Evolutionary conservation across 176 grass and related monocot genomes (phyloP).

Genomic region (Themeda triandra): DNA sequence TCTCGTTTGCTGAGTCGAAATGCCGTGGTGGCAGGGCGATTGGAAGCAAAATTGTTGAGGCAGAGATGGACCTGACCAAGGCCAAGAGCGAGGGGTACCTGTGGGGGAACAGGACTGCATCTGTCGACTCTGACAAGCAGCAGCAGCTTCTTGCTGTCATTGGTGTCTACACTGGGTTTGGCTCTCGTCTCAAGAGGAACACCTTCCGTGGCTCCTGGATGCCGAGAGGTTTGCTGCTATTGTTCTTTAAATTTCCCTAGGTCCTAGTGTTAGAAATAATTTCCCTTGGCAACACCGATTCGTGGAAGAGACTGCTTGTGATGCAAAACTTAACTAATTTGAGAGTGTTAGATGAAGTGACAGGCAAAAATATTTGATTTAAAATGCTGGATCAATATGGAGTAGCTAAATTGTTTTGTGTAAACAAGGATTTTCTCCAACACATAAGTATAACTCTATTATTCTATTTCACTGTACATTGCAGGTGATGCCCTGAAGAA

Average conservation of each 20-base stretch:
- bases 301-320: background rate
- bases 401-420: background rate
- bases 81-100: conserved; percentile 91
- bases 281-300: background rate
- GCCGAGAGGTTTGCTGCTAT: conserved; percentile 64
- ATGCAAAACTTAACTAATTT: background rate
- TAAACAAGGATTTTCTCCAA: background rate
- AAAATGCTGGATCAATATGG: background rate
- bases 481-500: conserved; percentile 87
- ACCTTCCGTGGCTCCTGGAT: conserved; percentile 89
- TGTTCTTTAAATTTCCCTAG: background rate
- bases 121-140: conserved; percentile 38
- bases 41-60: conserved; percentile 78
- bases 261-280: background rate
- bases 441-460: too few relatives aligned
- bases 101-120: conserved; percentile 55
- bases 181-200: conserved; percentile 82
- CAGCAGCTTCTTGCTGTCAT: conserved; percentile 74
- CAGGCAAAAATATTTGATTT: background rate
- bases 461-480: conserved; percentile 42
- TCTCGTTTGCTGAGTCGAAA: background rate
- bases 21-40: conserved; percentile 51
- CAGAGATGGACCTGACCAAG: conserved; percentile 84
- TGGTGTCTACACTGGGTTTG: conserved; percentile 96
- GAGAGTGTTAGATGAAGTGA: background rate